Percentiles rank a stretch among this genome's conserved stretches.
Evolutionary conservation across 2,329 filamentous ascomycete genomes (phyloP).

Genomic region (Mycocentrospora acerina): DNA sequence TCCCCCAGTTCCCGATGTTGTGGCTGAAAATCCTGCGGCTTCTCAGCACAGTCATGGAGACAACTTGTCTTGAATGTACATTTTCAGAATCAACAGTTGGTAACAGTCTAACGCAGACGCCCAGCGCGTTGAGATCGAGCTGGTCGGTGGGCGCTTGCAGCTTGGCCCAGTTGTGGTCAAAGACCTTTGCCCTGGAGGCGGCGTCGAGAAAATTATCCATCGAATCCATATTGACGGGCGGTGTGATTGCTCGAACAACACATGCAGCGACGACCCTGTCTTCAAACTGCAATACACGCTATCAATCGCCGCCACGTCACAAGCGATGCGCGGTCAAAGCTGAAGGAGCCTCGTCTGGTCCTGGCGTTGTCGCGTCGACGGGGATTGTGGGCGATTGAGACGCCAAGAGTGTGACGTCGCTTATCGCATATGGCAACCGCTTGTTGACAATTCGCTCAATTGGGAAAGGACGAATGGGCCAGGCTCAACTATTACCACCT

Average conservation of each 20-base stretch:
- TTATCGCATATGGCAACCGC: constrained; percentile 25
- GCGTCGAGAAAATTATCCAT: constrained; percentile 26
- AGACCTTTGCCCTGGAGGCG: constrained; percentile 18
- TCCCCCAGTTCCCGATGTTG: constrained; percentile 12
- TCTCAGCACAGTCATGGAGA: neutral
- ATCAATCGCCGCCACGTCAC: constrained; percentile 17
- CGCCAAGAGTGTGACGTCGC: constrained; percentile 33
- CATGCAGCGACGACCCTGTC: constrained; percentile 4
- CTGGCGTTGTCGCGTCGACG: constrained; percentile 17
- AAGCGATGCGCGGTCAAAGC: constrained; percentile 2
- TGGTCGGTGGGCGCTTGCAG: constrained; percentile 12
- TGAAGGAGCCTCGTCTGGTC: neutral
- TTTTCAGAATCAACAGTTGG: constrained; percentile 5
- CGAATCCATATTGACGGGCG: constrained; percentile 10
- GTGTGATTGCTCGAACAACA: neutral
- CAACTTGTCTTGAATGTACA: constrained; percentile 3
- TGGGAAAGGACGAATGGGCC: constrained; percentile 13
- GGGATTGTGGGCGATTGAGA: constrained; percentile 17
- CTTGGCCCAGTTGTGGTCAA: constrained; percentile 23
- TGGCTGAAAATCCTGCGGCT: neutral
- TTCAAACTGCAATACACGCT: neutral
- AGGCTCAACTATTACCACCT: no score
- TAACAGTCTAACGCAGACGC: constrained; percentile 22
- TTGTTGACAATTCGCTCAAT: constrained; percentile 34
- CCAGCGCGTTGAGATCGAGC: constrained; percentile 23